phyloP scores from a whole-genome alignment of 768 basidiomycete genomes.

The Mycena leptocephala region DNA sequence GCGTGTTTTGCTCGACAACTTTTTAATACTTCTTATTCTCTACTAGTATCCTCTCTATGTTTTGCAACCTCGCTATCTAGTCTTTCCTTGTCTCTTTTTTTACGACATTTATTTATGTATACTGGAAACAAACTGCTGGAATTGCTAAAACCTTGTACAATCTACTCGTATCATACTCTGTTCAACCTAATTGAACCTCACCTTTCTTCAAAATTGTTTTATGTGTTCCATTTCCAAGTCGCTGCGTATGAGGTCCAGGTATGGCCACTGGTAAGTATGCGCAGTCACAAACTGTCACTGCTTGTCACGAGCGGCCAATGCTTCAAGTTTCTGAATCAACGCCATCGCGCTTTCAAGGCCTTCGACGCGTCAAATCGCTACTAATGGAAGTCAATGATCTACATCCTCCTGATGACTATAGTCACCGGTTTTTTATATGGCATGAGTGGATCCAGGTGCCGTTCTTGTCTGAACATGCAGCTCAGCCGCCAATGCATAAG shows the following conservation, averaged over 20 bases:
- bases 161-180: not conserved
- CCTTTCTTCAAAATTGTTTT: constrained; percentile 15
- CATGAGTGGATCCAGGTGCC: constrained; percentile 90
- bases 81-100: not conserved
- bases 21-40: constrained; percentile 20
- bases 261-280: too few relatives aligned
- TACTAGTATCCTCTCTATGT: constrained; percentile 10
- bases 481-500: not conserved
- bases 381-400: constrained; percentile 74
- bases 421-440: constrained; percentile 90
- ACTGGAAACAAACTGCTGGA: not conserved
- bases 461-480: not conserved
- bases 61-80: constrained; percentile 17
- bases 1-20: constrained; percentile 28
- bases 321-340: not conserved
- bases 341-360: not conserved
- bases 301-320: not conserved
- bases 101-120: not conserved
- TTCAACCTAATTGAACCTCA: not conserved
- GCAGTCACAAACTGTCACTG: too few relatives aligned
- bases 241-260: too few relatives aligned
- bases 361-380: constrained; percentile 40
- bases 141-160: not conserved
- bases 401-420: constrained; percentile 88
- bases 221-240: too few relatives aligned